phyloP scores from a whole-genome alignment of 768 basidiomycete species.

The Tricholoma bakamatsutake region DNA sequence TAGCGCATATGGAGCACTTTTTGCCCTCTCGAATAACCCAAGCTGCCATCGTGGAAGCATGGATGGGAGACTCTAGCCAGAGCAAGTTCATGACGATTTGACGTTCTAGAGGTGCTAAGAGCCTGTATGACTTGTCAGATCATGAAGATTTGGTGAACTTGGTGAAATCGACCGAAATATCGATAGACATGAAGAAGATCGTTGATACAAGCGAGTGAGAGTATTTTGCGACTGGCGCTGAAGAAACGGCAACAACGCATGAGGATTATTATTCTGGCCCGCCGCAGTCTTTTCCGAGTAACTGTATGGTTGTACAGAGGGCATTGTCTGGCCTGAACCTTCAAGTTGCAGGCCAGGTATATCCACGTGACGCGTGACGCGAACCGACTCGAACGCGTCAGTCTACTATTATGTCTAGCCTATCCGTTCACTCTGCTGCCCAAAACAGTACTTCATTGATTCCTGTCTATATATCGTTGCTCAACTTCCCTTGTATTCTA shows the following conservation, averaged over 20 bases:
- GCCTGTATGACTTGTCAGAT: slow-evolving; percentile 33
- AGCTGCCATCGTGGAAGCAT: slow-evolving; percentile 58
- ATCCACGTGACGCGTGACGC: slow-evolving; percentile 4
- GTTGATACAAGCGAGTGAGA: slow-evolving; percentile 73
- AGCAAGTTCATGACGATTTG: slow-evolving; percentile 85
- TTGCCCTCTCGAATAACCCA: slow-evolving; percentile 75
- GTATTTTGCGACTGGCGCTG: slow-evolving; percentile 75
- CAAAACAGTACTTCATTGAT: slow-evolving; percentile 46
- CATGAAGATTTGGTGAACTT: slow-evolving; percentile 12
- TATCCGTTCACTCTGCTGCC: slow-evolving; percentile 60
- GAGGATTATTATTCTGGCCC: slow-evolving; percentile 27
- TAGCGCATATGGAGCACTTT: slow-evolving; percentile 41
- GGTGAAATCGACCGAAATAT: slow-evolving; percentile 64
- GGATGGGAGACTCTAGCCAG: slow-evolving; percentile 79
- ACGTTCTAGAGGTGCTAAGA: slow-evolving; percentile 72
- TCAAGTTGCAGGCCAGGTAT: background rate
- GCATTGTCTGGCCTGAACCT: slow-evolving; percentile 12
- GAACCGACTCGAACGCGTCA: background rate
- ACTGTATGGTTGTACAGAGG: slow-evolving; percentile 21
- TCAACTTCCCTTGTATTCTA: slow-evolving; percentile 20
- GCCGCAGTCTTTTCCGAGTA: slow-evolving; percentile 18
- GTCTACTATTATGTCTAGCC: slow-evolving; percentile 15
- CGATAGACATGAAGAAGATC: slow-evolving; percentile 84
- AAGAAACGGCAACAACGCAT: slow-evolving; percentile 72
- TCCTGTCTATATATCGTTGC: background rate